Evolutionary conservation across 352 stramenopile species (phyloP), one percentile per base, ranked within the genome.

Genomic region (Globisporangium carolinianum): DNA sequence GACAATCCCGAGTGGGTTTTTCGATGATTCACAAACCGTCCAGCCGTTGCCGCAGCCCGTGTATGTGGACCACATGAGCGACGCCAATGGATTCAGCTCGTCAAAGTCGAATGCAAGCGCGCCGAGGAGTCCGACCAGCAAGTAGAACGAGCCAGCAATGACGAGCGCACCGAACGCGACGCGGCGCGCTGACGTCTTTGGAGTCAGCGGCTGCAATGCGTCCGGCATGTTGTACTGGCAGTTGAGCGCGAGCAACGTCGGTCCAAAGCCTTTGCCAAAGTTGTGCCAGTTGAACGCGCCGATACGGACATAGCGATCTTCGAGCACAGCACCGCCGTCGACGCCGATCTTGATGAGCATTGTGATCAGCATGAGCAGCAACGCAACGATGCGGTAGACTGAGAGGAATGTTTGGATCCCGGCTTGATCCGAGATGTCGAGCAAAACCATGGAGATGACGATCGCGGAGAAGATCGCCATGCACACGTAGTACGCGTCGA

Each of bases 161-260:
- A 86, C 53, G 39, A 94, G 63, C 38, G 82, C 73, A 8, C 62
- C 66, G 45, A 92, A 88, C 42, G 80, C 78, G 37, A 92, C 79
- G 18, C 74, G 67, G 39, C 80, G 78, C 14, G 76, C 84, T 14
- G 71, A 67, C 10, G 62, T 67, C 72, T 94, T 94, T 18, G 74
- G 72, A 47, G 87, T 66, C n/a, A 94, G 69, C 45, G 81, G 77
- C 71, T 94, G 83, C 39, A 94, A 63, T 24, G 80, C 81, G 60
- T 91, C 78, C 15, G 81, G 81, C 81, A 94, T 91, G 68, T 91
- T 91, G 75, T 91, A 91, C 66, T 94, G 83, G 62, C 83, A 94
- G 69, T 91, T 94, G 52, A 94, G 76, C 36, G 84, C 84, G n/a
- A 94, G 67, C 38, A 94, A 58, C 37, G 82, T 91, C 5, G 84